Base-by-base conservation (phyloP, 2,329 filamentous ascomycete species). In the Fusarium oxysporum region DNA sequence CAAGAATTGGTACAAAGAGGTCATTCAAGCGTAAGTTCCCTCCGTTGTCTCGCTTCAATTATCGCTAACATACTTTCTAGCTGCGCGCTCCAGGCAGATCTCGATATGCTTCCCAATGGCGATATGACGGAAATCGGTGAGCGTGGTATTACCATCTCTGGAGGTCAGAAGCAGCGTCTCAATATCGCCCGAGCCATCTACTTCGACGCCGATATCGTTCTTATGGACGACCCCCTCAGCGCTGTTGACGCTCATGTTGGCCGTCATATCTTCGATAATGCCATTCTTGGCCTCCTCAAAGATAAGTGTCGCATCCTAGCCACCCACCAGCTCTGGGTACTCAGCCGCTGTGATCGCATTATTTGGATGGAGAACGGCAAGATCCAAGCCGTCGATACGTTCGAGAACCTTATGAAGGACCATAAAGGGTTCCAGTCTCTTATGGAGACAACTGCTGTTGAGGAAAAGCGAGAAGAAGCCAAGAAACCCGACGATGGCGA, bases 121-220 rank as follows among this genome's bases (percentile, higher is more conserved):
- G 96, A 98, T 77, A 82, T 89, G 76, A 99, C 96, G 0, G 96
- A 98, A 81, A 97, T 98, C 78, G 96, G 96, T 32, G 96, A 98
- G 81, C 91, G 95, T 69, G 96, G 96, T 59, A 98, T 98, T 78
- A 98, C 95, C 2, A 93, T 98, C 3, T 97, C 95, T 23, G 96
- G 96, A 63, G 96, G 96, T 4, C 96, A 98, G 82, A 98, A 98
- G 82, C 96, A 98, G 81, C 91, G 96, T 16, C 86, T 98, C 74
- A 98, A 98, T 79, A 98, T 98, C 78, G 96, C 96, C 23, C 89
- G 96, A 54, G 90, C 91, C 68, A 92, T 92, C 72, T 88, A 95
- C 83, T 92, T 92, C 68, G 86, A 92, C 69, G 87, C 91, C 16
- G 90, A 92, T 64, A 88, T 92, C 56, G 86, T 92, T 25, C 84